Evolutionary conservation across 2,329 filamentous ascomycete genomes (phyloP).

Genomic region (Emydomyces testavorans): DNA sequence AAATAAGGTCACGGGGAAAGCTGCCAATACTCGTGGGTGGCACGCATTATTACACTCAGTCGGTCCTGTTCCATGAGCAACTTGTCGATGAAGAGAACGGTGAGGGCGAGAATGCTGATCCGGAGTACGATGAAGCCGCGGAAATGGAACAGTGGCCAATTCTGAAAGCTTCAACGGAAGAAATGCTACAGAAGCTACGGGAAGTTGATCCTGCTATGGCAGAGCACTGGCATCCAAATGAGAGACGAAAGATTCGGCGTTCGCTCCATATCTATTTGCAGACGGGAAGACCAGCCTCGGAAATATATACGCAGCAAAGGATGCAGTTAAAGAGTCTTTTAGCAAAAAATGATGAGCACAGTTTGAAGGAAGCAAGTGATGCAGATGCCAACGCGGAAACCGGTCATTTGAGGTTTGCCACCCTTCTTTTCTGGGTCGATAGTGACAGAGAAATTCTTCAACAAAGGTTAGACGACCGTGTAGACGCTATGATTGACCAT

Average conservation of each 20-base stretch:
- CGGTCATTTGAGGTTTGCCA: constrained; percentile 40
- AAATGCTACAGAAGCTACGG: constrained; percentile 59
- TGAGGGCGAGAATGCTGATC: constrained; percentile 19
- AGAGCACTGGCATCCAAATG: constrained; percentile 83
- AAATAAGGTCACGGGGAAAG: constrained; percentile 66
- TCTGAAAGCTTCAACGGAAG: constrained; percentile 57
- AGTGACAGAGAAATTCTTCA: constrained; percentile 57
- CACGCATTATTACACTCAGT: constrained; percentile 89
- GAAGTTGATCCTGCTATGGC: constrained; percentile 86
- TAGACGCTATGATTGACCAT: constrained; percentile 68
- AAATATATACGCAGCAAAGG: constrained; percentile 73
- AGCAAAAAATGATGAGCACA: background rate
- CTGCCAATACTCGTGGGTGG: constrained; percentile 87
- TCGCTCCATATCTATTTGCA: constrained; percentile 83
- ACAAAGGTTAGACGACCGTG: constrained; percentile 59
- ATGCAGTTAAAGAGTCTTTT: constrained; percentile 16
- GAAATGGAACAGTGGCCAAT: constrained; percentile 51
- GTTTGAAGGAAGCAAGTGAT: background rate
- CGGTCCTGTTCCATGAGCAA: constrained; percentile 68
- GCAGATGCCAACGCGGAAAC: constrained; percentile 9
- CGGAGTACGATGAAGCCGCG: constrained; percentile 22
- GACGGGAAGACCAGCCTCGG: constrained; percentile 69
- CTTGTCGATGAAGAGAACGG: constrained; percentile 39
- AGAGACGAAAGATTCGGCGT: constrained; percentile 75
- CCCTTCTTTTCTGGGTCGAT: constrained; percentile 80